Evolutionary conservation across 1,139 yeast genomes (phyloP).

Genomic region (Kodamaea suecica): DNA sequence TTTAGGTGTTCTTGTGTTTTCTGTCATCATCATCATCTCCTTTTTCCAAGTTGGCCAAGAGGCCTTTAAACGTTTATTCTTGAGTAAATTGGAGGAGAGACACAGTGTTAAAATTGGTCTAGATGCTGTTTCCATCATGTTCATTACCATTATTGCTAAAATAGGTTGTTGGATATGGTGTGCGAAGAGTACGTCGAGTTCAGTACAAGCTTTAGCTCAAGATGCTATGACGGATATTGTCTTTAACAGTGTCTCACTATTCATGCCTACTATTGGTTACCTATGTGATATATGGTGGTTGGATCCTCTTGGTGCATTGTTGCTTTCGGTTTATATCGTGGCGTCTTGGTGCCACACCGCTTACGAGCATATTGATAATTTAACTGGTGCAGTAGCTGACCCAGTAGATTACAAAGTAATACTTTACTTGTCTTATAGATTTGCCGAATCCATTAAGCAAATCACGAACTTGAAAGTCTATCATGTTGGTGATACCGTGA

Average conservation of each 20-base stretch:
- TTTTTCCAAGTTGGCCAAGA: conserved; percentile 73
- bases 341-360: conserved; percentile 64
- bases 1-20: conserved; percentile 71
- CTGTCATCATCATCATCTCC: conserved; percentile 66
- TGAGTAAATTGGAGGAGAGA: conserved; percentile 27
- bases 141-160: conserved; percentile 58
- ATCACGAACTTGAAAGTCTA: conserved; percentile 70
- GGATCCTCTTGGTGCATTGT: conserved; percentile 70
- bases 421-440: conserved; percentile 63
- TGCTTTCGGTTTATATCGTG: conserved; percentile 60
- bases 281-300: conserved; percentile 60
- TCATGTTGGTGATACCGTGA: conserved; percentile 74
- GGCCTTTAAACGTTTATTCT: conserved; percentile 40
- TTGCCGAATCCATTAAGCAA: conserved; percentile 63
- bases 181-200: conserved; percentile 56
- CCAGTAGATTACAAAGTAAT: conserved; percentile 63
- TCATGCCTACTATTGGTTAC: conserved; percentile 66
- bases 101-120: conserved; percentile 48
- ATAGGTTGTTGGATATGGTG: conserved; percentile 66
- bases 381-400: conserved; percentile 72
- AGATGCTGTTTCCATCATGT: conserved; percentile 60
- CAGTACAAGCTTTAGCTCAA: conserved; percentile 77
- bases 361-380: conserved; percentile 66
- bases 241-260: conserved; percentile 59
- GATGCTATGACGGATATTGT: conserved; percentile 78